Percentiles rank a stretch among this genome's conserved stretches.
phyloP scores from a whole-genome alignment of 345 rosid genomes.

The Noccaea bulbosa region DNA sequence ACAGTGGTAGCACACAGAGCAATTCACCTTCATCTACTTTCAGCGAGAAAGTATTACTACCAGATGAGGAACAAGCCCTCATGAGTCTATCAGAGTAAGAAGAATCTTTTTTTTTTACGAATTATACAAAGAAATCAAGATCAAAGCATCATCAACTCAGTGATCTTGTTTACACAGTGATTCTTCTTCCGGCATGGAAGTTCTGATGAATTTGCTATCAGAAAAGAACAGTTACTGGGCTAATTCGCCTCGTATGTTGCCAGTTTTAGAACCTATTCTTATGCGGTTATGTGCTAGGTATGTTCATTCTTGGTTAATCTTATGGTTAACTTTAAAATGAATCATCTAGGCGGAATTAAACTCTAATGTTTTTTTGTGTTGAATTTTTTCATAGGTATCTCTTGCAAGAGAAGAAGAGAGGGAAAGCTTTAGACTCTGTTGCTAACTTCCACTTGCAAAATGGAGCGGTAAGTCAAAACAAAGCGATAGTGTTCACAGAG shows the following conservation, averaged over 20 bases:
- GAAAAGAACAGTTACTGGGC: slow-evolving; percentile 59
- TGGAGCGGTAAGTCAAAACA: slow-evolving; percentile 69
- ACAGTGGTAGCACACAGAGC: slow-evolving; percentile 36
- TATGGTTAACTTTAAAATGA: slow-evolving; percentile 4
- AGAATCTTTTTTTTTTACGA: neutral
- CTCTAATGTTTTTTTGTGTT: slow-evolving; percentile 2
- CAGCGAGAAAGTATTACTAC: slow-evolving; percentile 72
- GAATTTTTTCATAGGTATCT: slow-evolving; percentile 60
- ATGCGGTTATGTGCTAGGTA: slow-evolving; percentile 91
- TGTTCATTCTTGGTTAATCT: neutral
- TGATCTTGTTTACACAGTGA: slow-evolving; percentile 50
- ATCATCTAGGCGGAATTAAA: neutral
- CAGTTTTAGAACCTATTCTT: slow-evolving; percentile 65
- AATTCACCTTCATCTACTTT: slow-evolving; percentile 59
- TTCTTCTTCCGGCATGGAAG: slow-evolving; percentile 61
- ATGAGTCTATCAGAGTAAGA: slow-evolving; percentile 61
- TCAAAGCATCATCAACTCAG: slow-evolving; percentile 3
- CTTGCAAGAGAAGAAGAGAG: slow-evolving; percentile 92
- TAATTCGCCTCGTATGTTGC: slow-evolving; percentile 51
- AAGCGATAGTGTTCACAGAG: neutral
- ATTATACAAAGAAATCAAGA: neutral
- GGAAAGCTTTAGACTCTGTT: slow-evolving; percentile 93
- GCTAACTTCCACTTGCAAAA: slow-evolving; percentile 97
- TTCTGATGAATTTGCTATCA: slow-evolving; percentile 61
- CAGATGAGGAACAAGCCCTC: slow-evolving; percentile 81